Evolutionary conservation across 129 eudicot species (phyloP).

Genomic region (Flaveria linearis): DNA sequence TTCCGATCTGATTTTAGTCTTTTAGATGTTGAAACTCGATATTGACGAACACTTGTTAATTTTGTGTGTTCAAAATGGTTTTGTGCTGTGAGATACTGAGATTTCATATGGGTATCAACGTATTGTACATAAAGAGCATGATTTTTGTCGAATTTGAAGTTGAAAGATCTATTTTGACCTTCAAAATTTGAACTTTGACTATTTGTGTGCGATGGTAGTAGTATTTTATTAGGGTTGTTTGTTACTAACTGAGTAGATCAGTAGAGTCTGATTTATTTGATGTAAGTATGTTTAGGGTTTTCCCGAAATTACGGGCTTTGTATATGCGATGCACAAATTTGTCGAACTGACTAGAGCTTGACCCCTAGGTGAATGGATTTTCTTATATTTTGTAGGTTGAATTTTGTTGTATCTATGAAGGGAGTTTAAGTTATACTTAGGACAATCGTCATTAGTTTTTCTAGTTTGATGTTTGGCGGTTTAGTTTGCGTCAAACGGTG

Average conservation of each 20-base stretch:
- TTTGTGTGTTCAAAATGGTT: neutral
- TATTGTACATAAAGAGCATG: neutral
- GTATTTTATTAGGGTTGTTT: neutral
- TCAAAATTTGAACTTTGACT: constrained; percentile 19
- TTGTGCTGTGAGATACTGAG: neutral
- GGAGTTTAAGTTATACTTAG: neutral
- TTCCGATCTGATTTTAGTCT: constrained; percentile 24
- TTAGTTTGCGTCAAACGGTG: constrained; percentile 6
- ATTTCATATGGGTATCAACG: neutral
- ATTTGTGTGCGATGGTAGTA: neutral
- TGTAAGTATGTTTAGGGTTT: too few species aligned
- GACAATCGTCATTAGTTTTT: neutral
- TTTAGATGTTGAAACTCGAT: neutral
- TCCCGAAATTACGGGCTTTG: too few species aligned
- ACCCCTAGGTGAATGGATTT: neutral
- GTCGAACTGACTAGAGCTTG: too few species aligned
- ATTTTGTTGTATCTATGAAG: neutral
- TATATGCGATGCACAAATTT: too few species aligned
- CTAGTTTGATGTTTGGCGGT: neutral
- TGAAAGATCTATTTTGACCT: constrained; percentile 15
- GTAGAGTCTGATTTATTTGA: too few species aligned
- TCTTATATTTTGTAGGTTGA: neutral
- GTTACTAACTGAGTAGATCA: neutral
- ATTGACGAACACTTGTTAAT: neutral
- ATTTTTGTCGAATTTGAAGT: constrained; percentile 19